Base-by-base conservation (phyloP, 2,329 filamentous ascomycete genomes). In the Hypoxylon sp. region DNA sequence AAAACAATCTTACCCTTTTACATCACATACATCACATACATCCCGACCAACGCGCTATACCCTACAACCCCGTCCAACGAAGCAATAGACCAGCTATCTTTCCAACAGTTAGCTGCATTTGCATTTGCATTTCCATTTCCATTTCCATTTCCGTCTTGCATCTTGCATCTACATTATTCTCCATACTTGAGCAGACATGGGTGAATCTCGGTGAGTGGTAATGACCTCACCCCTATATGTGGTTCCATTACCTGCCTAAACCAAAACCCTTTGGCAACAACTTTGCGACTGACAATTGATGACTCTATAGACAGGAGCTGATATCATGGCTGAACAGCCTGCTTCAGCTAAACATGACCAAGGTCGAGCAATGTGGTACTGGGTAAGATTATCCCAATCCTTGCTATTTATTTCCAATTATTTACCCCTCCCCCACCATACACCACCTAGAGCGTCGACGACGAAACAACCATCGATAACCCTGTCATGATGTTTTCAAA, bases 321-420 rank as follows among this genome's bases (percentile, higher is more conserved):
- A 81, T 99, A 65, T 83, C 87, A 77, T 99, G 94, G 94, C 80
- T 97, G 63, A 99, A 99, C 81, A 93, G 90, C 81, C 89, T 99
- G 58, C 86, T 99, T 41, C 91, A 97, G 78, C 88, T 99, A 69
- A 99, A 97, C 78, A 86, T 99, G 67, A 97, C 89, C 67, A 97
- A 97, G 77, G 91, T 99, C 72, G 94, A 99, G 79, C 94, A 99
- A 82, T 97, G 93, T 74, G 94, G 94, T 73, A 97, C 93, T 69
- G 94, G 93, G 93, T 97, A 86, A 67, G 78, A 47, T 32, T 36
- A 57, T 53, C n/a, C n/a, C n/a, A n/a, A n/a, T n/a, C 45, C 48
- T 50, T 43, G 55, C 53, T 55, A 56, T 63, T 63, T 67, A n/a
- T n/a, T n/a, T n/a, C n/a, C n/a, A 6, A 60, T 63, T 66, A 55